Conservation (phyloP, 768 basidiomycete genomes). For the Suillus hirtellus region DNA sequence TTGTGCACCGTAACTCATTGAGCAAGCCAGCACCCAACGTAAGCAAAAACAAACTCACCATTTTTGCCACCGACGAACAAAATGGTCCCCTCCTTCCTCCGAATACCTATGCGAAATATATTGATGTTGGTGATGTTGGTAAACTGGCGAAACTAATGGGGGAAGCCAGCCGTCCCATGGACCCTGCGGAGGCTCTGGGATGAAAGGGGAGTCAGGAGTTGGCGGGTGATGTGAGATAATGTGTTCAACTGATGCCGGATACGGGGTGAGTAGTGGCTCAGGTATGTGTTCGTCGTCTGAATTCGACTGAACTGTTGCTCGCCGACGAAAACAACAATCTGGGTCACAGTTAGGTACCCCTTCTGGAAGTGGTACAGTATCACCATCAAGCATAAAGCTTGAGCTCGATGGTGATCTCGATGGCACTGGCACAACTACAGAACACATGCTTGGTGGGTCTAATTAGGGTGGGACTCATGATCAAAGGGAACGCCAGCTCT, state of each 20-base stretch:
- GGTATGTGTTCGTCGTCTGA: not conserved
- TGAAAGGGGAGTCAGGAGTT: not conserved
- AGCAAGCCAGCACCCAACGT: not conserved
- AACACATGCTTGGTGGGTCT: not conserved
- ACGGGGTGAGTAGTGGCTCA: not conserved
- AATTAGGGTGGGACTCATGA: not conserved
- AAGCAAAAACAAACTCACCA: not conserved
- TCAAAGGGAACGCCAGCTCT: not conserved
- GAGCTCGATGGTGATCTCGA: not conserved
- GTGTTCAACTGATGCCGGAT: not conserved
- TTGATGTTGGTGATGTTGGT: not conserved
- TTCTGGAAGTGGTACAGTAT: not conserved
- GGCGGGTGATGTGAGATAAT: not conserved
- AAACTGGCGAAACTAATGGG: not conserved
- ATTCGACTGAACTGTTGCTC: no score
- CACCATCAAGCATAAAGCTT: not conserved
- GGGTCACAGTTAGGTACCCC: not conserved
- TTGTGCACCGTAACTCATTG: not conserved
- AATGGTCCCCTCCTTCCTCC: slow-evolving; percentile 1
- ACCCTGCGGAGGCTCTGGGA: not conserved
- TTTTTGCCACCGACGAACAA: slow-evolving; percentile 5
- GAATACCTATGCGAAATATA: not conserved
- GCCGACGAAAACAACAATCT: not conserved
- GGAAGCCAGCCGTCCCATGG: not conserved
- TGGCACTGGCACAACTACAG: not conserved